Conservation (phyloP, 495 filamentous ascomycete species). For the Friedmanniomyces endolithicus region DNA sequence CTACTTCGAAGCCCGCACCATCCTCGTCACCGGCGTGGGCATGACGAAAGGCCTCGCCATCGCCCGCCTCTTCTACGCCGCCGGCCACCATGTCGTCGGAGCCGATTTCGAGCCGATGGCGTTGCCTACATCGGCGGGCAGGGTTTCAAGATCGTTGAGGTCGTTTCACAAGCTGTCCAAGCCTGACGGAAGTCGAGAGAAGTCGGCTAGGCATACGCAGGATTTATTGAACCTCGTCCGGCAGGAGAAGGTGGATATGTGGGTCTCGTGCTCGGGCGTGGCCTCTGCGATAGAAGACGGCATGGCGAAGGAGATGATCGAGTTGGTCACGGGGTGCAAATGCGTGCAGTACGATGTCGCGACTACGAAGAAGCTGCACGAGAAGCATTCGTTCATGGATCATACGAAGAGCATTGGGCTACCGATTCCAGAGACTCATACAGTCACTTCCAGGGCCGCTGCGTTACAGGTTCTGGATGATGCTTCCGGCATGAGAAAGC, state of each 20-base stretch:
- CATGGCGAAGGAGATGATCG: slow-evolving; percentile 47
- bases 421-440: slow-evolving; percentile 44
- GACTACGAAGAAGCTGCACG: slow-evolving; percentile 41
- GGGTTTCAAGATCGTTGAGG: slow-evolving; percentile 36
- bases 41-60: slow-evolving; percentile 55
- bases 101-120: slow-evolving; percentile 48
- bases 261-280: slow-evolving; percentile 59
- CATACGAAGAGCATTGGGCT: slow-evolving; percentile 41
- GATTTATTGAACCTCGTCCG: slow-evolving; percentile 45
- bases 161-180: slow-evolving; percentile 42
- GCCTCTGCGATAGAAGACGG: slow-evolving; percentile 50
- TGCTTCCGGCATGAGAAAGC: slow-evolving; percentile 31
- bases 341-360: slow-evolving; percentile 45
- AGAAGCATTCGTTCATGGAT: slow-evolving; percentile 47
- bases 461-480: slow-evolving; percentile 43
- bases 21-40: slow-evolving; percentile 61
- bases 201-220: slow-evolving; percentile 34
- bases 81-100: slow-evolving; percentile 60
- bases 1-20: slow-evolving; percentile 41
- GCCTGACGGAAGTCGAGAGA: slow-evolving; percentile 17
- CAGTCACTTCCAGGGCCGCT: slow-evolving; percentile 45
- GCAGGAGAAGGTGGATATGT: slow-evolving; percentile 53
- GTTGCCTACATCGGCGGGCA: slow-evolving; percentile 30
- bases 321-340: slow-evolving; percentile 44
- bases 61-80: slow-evolving; percentile 52